phyloP scores from a whole-genome alignment of 352 stramenopile genomes.

The Globisporangium rhizosaccharum region DNA sequence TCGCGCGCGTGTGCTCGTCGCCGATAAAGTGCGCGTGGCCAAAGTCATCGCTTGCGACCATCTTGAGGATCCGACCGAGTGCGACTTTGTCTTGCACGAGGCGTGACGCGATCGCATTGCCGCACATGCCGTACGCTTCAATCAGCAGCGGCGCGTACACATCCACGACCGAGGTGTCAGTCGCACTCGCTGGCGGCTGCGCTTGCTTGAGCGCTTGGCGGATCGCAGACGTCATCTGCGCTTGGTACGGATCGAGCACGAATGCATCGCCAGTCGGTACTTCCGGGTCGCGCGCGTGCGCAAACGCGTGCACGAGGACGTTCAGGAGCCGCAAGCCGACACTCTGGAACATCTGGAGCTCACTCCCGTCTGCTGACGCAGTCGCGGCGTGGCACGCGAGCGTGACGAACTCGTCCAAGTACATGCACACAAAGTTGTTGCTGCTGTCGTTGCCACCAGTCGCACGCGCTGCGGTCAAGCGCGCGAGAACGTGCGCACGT shows the following conservation, averaged over 20 bases:
- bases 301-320: slow-evolving; percentile 58
- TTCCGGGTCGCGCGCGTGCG: slow-evolving; percentile 55
- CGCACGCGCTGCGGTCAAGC: slow-evolving; percentile 9
- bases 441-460: slow-evolving; percentile 1
- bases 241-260: slow-evolving; percentile 78
- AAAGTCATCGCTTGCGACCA: slow-evolving; percentile 52
- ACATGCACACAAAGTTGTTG: slow-evolving; percentile 81
- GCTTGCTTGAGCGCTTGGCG: slow-evolving; percentile 70
- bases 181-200: slow-evolving; percentile 13
- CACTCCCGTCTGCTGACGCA: slow-evolving; percentile 56
- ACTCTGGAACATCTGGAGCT: slow-evolving; percentile 78
- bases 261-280: slow-evolving; percentile 44
- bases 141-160: slow-evolving; percentile 68
- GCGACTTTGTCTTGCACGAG: slow-evolving; percentile 72
- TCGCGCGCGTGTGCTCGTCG: slow-evolving; percentile 49
- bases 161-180: slow-evolving; percentile 17
- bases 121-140: slow-evolving; percentile 60
- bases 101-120: slow-evolving; percentile 39
- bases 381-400: slow-evolving; percentile 75
- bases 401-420: slow-evolving; percentile 85
- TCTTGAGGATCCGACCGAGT: slow-evolving; percentile 56
- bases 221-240: slow-evolving; percentile 74
- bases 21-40: slow-evolving; percentile 55
- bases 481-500: slow-evolving; percentile 41
- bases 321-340: slow-evolving; percentile 63